Evolutionary conservation across 495 filamentous ascomycete species (phyloP), one percentile per base, ranked within the genome.

Genomic region (Sporormia fimetaria): DNA sequence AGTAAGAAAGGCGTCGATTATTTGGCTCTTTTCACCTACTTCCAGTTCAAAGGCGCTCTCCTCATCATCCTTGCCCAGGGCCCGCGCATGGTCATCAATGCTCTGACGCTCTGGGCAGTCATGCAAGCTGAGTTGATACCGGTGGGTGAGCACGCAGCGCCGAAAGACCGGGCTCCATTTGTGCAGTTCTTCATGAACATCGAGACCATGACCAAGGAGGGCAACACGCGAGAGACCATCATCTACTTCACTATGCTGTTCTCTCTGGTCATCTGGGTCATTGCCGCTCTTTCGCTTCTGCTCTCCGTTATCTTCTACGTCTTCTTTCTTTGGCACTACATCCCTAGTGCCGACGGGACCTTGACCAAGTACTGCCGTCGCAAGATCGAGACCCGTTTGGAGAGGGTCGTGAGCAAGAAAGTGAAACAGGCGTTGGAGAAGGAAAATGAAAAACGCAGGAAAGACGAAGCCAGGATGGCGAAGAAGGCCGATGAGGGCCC

Each of bases 1-100:
- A 83, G 80, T 60, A 86, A 81, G 57, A 88, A 93, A 58, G 85
- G 86, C 8, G 74, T 77, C 21, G 88, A 95, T 58, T 94, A 93
- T 57, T 68, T 93, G 27, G 90, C 87, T 8, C 69, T 98, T 2
- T 94, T 94, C 55, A 80, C 84, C 21, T 94, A 94, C 55, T 98
- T 95, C 61, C 80, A 81, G 12, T 95, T 95, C 58, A 80, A 95
- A 65, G 78, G 81, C 36, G 94, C 90, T 79, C 71, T 94, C 57
- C 81, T 85, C 33, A 76, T 87, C 21, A 63, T 94, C 35, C 70
- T 95, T 49, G 90, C 87, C 29, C 82, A 92, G 62, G 88, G 86
- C 1, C 90, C 90, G 10, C 80, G 90, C 43, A 83, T 92, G 54
- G 80, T 78, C 39, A 68, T 95, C 57, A 98, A 98, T 56, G 83